These are phyloP conservation scores for Fomes fomentarius DNA, from an alignment of 1,284 basidiomycete species.

Conservation along the genomic window DNA sequence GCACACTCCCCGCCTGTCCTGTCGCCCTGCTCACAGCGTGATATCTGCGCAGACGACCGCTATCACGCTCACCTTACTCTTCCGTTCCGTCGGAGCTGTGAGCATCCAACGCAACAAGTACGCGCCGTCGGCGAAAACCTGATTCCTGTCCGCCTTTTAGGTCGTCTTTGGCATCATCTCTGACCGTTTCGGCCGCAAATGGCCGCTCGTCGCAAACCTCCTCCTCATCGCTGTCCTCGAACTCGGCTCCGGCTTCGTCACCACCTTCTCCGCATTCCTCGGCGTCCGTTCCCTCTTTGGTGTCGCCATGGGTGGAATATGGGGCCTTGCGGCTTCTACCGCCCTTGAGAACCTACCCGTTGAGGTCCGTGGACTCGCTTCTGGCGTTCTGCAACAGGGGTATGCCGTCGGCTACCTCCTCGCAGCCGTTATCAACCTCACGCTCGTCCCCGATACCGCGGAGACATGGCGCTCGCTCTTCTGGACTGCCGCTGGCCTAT, in stretches of 20 bases:
- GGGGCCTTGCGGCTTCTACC: constrained; percentile 77
- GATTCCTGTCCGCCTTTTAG: constrained; percentile 30
- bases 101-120: constrained; percentile 32
- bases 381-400: constrained; percentile 80
- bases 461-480: constrained; percentile 67
- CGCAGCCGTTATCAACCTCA: constrained; percentile 76
- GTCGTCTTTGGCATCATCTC: constrained; percentile 81
- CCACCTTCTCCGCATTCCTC: constrained; percentile 70
- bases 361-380: constrained; percentile 83
- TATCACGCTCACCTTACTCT: constrained; percentile 92
- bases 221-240: constrained; percentile 76
- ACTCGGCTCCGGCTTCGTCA: constrained; percentile 77
- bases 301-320: constrained; percentile 87
- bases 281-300: constrained; percentile 80
- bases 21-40: background rate
- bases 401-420: constrained; percentile 56
- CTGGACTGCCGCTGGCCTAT: constrained; percentile 75
- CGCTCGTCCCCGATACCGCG: constrained; percentile 58
- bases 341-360: constrained; percentile 91
- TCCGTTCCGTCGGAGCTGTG: constrained; percentile 86
- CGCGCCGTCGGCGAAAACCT: background rate
- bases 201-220: constrained; percentile 85
- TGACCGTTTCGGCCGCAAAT: constrained; percentile 91
- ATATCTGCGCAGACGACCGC: constrained; percentile 61
- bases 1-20: background rate